phyloP scores from a whole-genome alignment of 192 early-diverging fungal genomes.

The Mortierella antarctica region DNA sequence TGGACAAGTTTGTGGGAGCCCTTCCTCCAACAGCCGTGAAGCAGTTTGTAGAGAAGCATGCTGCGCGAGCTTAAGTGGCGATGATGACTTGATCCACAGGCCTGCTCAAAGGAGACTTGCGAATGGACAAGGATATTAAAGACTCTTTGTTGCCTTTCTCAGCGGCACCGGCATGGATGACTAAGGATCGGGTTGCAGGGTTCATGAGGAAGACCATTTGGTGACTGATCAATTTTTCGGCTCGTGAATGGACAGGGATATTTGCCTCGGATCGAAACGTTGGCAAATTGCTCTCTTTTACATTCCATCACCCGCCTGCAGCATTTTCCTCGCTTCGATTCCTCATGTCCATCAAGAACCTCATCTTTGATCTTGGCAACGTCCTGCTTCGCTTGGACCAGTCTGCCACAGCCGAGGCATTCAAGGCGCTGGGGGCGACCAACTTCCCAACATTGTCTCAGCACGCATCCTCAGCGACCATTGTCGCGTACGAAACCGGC shows the following conservation, averaged over 20 bases:
- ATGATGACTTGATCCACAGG: not conserved
- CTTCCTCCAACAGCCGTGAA: constrained; percentile 63
- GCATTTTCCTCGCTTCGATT: not conserved
- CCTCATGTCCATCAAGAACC: constrained; percentile 32
- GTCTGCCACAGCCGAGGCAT: constrained; percentile 22
- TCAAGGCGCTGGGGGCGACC: constrained; percentile 35
- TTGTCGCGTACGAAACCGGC: constrained; percentile 32
- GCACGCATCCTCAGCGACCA: constrained; percentile 10
- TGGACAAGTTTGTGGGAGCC: constrained; percentile 77
- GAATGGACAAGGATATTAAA: no score
- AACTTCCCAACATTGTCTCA: constrained; percentile 22
- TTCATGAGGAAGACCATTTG: not conserved
- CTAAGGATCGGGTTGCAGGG: no score
- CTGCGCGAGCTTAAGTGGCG: constrained; percentile 8
- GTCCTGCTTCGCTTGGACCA: constrained; percentile 40
- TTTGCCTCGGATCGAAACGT: not conserved
- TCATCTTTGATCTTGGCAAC: constrained; percentile 52
- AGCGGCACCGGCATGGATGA: no score
- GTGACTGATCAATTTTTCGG: not conserved
- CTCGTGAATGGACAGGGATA: no score
- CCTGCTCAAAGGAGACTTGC: no score
- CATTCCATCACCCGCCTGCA: not conserved
- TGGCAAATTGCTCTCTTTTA: not conserved
- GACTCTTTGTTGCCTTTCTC: no score
- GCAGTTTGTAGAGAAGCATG: constrained; percentile 61